phyloP scores from a whole-genome alignment of 2,329 filamentous ascomycete species.

The Xylariaceae sp. region DNA sequence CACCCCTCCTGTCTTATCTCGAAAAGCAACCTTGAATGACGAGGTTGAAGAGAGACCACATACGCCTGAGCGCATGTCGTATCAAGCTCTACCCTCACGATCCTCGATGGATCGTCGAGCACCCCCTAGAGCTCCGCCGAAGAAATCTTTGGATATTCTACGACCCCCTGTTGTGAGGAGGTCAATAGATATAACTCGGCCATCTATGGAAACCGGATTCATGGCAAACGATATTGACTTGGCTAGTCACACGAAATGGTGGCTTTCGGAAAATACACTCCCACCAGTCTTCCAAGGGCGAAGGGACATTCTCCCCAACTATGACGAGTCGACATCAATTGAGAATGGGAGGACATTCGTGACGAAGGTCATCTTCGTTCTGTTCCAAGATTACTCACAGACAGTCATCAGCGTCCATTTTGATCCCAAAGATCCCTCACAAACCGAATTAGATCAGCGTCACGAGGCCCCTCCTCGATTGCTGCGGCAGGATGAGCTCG shows the following conservation, averaged over 20 bases:
- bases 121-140: constrained; percentile 51
- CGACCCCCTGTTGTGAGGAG: constrained; percentile 56
- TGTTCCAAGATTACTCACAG: constrained; percentile 96
- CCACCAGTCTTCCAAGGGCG: constrained; percentile 84
- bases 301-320: constrained; percentile 81
- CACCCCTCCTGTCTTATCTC: constrained; percentile 39
- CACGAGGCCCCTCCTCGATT: constrained; percentile 83
- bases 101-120: constrained; percentile 55
- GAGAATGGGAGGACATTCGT: constrained; percentile 73
- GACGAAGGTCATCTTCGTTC: constrained; percentile 81
- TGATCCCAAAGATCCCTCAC: constrained; percentile 73
- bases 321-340: constrained; percentile 75
- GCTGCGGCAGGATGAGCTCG: constrained; percentile 90
- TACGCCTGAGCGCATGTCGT: constrained; percentile 54
- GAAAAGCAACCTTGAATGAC: constrained; percentile 49
- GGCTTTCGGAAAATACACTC: constrained; percentile 78
- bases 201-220: constrained; percentile 78
- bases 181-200: constrained; percentile 78
- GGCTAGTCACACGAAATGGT: constrained; percentile 78
- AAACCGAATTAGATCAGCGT: constrained; percentile 80
- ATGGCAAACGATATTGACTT: constrained; percentile 90
- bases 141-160: constrained; percentile 70
- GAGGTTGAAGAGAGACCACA: constrained; percentile 55
- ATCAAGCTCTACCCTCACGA: constrained; percentile 50
- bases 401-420: constrained; percentile 84